Evolutionary conservation across 768 basidiomycete species (phyloP), one percentile per base, ranked within the genome.

Genomic region (Pleurotus platypus): DNA sequence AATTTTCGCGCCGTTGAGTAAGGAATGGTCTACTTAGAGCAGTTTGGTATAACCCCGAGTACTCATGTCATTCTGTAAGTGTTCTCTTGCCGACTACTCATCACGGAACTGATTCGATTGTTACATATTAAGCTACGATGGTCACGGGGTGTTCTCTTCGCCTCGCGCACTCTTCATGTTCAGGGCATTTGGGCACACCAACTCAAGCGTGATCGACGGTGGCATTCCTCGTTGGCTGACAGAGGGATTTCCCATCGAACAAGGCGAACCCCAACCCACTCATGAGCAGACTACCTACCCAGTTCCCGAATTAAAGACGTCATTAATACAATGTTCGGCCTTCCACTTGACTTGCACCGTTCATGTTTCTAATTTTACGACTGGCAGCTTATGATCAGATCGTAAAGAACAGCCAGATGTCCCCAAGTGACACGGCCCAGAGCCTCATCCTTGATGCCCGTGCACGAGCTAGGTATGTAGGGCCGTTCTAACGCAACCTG

Each of bases 121-220:
- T 57, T 43, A 58, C 37, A 60, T 26, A 54, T 54, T 51, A 60
- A 46, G 90, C 60, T 99, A 98, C 69, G 97, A 99, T 68, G 77
- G 87, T 1, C 82, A 88, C 57, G 96, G 97, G 9, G 76, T 98
- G 15, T 98, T 98, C 77, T 93, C 91, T 2, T 83, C 93, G 18
- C 95, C 97, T 55, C 84, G 97, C 58, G 92, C 93, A 1, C 79
- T 94, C 45, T 98, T 91, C 77, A 98, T 92, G 78, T 97, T 98
- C 81, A 83, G 90, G 72, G 80, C 89, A 20, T 94, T 97, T 70
- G 92, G 92, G 6, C 97, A 99, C 69, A 70, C 78, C 30, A 86
- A 86, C 45, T 92, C 94, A 6, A 92, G 90, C 59, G 81, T 98
- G 9, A 78, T 99, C 13, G 85, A 98, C 69, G 97, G 97, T n/a